A percentile compares a stretch with the other conserved stretches of the same genome.
phyloP scores from a whole-genome alignment of 768 basidiomycete genomes.

The Suillus decipiens region DNA sequence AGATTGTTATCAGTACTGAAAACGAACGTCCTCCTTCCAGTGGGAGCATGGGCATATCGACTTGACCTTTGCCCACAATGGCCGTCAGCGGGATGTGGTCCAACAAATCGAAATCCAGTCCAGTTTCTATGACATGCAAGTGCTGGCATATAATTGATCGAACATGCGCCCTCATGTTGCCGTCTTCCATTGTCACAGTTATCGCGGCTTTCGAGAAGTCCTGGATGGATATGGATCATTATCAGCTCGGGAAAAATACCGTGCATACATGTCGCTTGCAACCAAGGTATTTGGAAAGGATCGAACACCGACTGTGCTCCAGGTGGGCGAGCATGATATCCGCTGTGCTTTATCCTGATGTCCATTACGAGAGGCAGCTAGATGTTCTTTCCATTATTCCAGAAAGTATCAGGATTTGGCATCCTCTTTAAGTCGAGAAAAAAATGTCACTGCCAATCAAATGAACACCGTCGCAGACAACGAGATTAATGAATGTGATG shows the following conservation, averaged over 20 bases:
- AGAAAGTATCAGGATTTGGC: background rate
- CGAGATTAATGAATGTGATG: background rate
- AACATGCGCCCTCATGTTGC: background rate
- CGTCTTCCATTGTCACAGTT: background rate
- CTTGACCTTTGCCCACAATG: background rate
- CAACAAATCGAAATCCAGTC: background rate
- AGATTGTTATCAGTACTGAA: background rate
- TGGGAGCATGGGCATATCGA: background rate
- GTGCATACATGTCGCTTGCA: conserved; percentile 7
- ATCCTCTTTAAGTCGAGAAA: background rate
- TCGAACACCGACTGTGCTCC: background rate
- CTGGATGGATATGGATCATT: background rate
- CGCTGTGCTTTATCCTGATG: background rate
- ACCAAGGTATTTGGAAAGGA: background rate
- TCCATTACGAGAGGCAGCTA: background rate
- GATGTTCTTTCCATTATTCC: background rate
- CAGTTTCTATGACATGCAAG: conserved; percentile 2
- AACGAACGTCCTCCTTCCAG: background rate
- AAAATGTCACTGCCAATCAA: background rate
- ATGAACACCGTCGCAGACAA: background rate
- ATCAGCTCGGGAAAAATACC: background rate
- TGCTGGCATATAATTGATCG: too few relatives aligned
- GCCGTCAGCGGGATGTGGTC: background rate
- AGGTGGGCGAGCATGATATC: background rate
- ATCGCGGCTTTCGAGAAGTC: background rate